Conservation (phyloP, 768 basidiomycete genomes). For the Russula foetens region DNA sequence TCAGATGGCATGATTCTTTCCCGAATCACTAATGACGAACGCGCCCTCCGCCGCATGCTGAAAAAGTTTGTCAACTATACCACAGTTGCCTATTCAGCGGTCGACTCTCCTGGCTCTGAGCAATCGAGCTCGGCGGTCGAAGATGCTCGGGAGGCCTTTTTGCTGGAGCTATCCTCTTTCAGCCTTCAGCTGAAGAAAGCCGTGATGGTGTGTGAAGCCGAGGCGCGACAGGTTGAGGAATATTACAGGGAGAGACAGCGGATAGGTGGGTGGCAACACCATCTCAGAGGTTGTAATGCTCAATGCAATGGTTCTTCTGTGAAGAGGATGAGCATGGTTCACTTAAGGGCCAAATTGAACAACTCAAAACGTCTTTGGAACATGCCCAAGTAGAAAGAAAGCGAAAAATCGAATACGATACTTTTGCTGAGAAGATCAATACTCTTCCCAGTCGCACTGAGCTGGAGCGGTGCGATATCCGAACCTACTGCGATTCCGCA, state of each 20-base stretch:
- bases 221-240: conserved; percentile 77
- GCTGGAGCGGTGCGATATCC: conserved; percentile 56
- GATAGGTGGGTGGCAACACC: conserved; percentile 46
- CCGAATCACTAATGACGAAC: conserved; percentile 77
- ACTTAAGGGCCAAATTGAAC: conserved; percentile 62
- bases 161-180: conserved; percentile 72
- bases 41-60: conserved; percentile 65
- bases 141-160: conserved; percentile 71
- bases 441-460: conserved; percentile 69
- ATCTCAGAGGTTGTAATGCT: conserved; percentile 4
- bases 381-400: conserved; percentile 68
- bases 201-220: conserved; percentile 78
- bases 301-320: not conserved
- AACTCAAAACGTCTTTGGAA: conserved; percentile 67
- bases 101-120: conserved; percentile 28
- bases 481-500: not conserved
- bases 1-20: conserved; percentile 73
- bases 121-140: conserved; percentile 35
- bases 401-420: conserved; percentile 83
- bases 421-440: conserved; percentile 76
- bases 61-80: conserved; percentile 77
- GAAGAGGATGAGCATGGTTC: conserved; percentile 65
- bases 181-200: conserved; percentile 70
- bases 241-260: conserved; percentile 64
- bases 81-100: conserved; percentile 43